phyloP scores from a whole-genome alignment of 257 asterid species.

The Capsicum chinense region DNA sequence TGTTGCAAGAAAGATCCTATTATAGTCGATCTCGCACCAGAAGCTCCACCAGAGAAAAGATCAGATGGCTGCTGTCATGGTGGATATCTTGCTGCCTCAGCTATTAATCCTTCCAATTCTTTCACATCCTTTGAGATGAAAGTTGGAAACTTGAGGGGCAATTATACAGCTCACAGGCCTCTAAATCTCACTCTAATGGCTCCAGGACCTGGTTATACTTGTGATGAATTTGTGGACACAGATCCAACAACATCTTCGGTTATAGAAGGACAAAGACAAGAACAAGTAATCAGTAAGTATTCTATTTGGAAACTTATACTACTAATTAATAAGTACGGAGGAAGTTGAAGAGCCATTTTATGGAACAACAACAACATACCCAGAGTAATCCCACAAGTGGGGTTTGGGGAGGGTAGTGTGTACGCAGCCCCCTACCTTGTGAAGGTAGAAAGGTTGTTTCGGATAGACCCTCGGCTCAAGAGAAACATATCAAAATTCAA shows the following conservation, averaged over 20 bases:
- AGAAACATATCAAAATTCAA: not conserved
- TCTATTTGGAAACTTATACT: not conserved
- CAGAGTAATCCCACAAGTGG: too few relatives aligned
- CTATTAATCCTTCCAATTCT: constrained; percentile 52
- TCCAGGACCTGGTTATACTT: constrained; percentile 71
- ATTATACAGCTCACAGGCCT: constrained; percentile 47
- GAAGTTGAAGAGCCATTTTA: not conserved
- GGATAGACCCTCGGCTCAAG: too few relatives aligned
- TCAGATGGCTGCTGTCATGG: constrained; percentile 57
- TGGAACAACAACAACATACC: too few relatives aligned
- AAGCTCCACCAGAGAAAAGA: constrained; percentile 45
- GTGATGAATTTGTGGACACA: constrained; percentile 48
- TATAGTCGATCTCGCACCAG: constrained; percentile 51
- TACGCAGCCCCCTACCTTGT: too few relatives aligned
- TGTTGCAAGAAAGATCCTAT: constrained; percentile 56
- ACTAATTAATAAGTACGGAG: not conserved
- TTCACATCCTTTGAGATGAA: constrained; percentile 52
- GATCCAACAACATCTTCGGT: constrained; percentile 60
- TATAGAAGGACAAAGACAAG: constrained; percentile 62
- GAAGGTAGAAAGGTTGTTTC: too few relatives aligned
- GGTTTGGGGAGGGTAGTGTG: too few relatives aligned
- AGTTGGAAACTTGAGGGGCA: constrained; percentile 63
- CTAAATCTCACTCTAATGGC: constrained; percentile 56
- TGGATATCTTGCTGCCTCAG: constrained; percentile 57
- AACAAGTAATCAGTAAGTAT: constrained; percentile 67